Evolutionary conservation across 108 stramenopile species (phyloP), one percentile per base, ranked within the genome.

Genomic region (Fragilariopsis cylindrus): DNA sequence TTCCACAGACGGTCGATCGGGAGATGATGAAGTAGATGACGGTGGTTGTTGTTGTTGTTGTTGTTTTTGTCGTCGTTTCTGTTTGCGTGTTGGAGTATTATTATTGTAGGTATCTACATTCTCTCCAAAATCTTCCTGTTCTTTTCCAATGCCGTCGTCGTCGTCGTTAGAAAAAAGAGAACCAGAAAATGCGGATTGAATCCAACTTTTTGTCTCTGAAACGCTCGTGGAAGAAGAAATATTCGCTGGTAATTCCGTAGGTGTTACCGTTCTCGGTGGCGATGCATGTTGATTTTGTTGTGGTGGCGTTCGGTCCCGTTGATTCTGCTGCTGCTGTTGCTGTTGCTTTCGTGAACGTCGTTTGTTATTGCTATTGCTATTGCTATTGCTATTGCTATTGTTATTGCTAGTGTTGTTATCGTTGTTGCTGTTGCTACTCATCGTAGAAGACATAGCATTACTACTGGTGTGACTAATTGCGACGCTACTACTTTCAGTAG

Each of bases 101-200:
- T 30, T 60, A 9, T 60, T 60, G 30, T 30, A 30, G 30, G 30
- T 30, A 30, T 30, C 30, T 30, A 11, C 53, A 21, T 60, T 48
- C 0, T 39, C n/a, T 41, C 52, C 16, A 4, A 16, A 5, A 46
- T 70, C 69, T 48, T 55, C 57, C 7, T 72, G 57, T 9, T 73
- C 76, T 39, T 76, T 69, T 9, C 48, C 69, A 57, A 60, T 68
- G 40, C 65, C 70, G 3, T 7, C 39, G 5, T 46, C 74, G n/a
- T 47, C 40, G 42, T 40, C 16, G 11, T 30, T 40, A 9, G 62
- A 63, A 40, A 63, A 63, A 1, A 63, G 19, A 7, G 42, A 12
- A 44, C 43, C 21, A 21, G 62, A 63, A 45, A 63, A 45, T 4
- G 62, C 46, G 40, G 62, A 63, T 2, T 63, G 42, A 11, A 63